A percentile compares a stretch with the other conserved stretches of the same genome.
Evolutionary conservation across 176 grass and related monocot genomes (phyloP).

Genomic region (Aegilops longissima): DNA sequence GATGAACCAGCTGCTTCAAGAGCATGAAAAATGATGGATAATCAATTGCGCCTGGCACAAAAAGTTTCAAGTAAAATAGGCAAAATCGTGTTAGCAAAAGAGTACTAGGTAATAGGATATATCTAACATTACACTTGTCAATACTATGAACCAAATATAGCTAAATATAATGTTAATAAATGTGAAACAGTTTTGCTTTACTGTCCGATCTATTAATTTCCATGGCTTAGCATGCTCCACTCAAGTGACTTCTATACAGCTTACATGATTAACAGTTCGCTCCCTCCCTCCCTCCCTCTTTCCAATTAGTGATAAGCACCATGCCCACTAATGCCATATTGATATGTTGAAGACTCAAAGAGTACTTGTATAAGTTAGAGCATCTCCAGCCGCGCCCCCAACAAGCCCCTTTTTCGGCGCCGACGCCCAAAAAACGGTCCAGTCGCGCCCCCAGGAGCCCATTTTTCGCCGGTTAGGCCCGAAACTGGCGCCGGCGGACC

Average conservation of each 20-base stretch:
- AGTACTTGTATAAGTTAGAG: neutral
- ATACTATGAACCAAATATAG: neutral
- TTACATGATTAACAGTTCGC: neutral
- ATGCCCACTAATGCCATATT: slow-evolving; percentile 3
- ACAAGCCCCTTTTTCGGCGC: no score
- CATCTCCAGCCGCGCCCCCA: no score
- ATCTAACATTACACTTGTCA: slow-evolving; percentile 11
- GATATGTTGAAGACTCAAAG: neutral
- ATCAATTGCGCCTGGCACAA: slow-evolving; percentile 65
- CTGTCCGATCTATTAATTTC: neutral
- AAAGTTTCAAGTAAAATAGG: neutral
- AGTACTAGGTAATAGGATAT: slow-evolving; percentile 15
- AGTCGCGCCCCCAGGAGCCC: no score
- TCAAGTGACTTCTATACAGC: slow-evolving; percentile 11
- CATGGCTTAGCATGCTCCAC: neutral
- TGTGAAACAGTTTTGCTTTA: neutral
- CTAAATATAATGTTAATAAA: slow-evolving; percentile 18
- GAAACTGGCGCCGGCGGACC: no score
- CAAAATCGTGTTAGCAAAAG: slow-evolving; percentile 16
- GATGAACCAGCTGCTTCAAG: slow-evolving; percentile 72
- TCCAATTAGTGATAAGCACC: neutral
- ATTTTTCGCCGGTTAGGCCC: no score
- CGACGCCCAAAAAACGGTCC: no score
- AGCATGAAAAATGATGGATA: slow-evolving; percentile 70
- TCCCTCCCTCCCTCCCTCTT: neutral